Evolutionary conservation across 208 protist species (phyloP).

Genomic region (Porcisia deanei): DNA sequence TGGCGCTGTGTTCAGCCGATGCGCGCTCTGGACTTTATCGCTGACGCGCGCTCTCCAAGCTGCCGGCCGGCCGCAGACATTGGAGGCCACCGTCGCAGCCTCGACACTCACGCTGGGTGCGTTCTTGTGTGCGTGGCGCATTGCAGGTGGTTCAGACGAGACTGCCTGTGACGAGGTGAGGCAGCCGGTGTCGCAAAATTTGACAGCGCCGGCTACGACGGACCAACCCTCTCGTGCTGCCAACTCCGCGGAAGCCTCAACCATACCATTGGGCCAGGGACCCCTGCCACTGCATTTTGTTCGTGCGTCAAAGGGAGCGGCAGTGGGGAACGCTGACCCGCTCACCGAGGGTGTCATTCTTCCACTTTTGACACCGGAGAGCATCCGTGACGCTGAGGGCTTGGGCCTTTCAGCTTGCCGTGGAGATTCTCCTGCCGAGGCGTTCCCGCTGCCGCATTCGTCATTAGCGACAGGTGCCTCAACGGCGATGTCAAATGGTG

Average conservation of each 20-base stretch:
- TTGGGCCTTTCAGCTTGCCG: neutral
- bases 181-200: neutral
- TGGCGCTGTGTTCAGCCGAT: constrained; percentile 7
- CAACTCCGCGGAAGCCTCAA: neutral
- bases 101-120: constrained; percentile 63
- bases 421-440: neutral
- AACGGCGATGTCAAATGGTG: neutral
- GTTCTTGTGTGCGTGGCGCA: constrained; percentile 63
- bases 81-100: constrained; percentile 44
- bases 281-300: neutral
- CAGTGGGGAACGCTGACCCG: neutral
- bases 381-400: neutral
- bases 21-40: constrained; percentile 30
- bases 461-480: neutral
- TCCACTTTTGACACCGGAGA: constrained; percentile 22
- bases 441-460: neutral
- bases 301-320: neutral
- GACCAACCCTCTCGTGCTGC: neutral
- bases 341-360: constrained; percentile 9
- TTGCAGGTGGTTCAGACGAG: constrained; percentile 10
- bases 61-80: constrained; percentile 17
- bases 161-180: neutral
- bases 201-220: neutral
- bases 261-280: neutral
- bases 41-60: constrained; percentile 21